Percentiles rank a stretch among this genome's conserved stretches.
Evolutionary conservation across 2,329 filamentous ascomycete species (phyloP).

Genomic region (Pyrenophora graminea): DNA sequence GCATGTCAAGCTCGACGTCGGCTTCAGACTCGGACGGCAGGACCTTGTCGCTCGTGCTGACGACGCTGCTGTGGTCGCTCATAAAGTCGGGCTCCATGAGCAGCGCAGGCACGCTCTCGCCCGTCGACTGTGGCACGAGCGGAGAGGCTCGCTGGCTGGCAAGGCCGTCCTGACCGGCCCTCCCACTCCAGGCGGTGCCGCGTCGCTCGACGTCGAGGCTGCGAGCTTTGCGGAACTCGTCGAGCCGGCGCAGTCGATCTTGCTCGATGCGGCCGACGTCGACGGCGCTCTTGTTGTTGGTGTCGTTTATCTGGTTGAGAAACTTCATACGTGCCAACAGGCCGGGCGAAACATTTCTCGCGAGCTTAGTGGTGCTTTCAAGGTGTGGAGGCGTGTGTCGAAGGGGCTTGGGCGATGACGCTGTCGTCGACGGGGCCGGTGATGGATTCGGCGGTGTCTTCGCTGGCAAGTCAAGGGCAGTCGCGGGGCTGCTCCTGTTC

Average conservation of each 20-base stretch:
- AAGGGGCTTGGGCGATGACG: constrained; percentile 19
- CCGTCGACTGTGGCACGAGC: constrained; percentile 41
- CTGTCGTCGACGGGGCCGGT: constrained; percentile 10
- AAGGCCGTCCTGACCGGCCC: constrained; percentile 9
- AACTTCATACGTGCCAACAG: constrained; percentile 52
- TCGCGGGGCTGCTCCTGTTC: constrained; percentile 26
- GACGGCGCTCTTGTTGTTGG: constrained; percentile 28
- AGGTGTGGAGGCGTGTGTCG: constrained; percentile 20
- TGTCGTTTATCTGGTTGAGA: constrained; percentile 46
- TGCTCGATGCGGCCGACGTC: constrained; percentile 70
- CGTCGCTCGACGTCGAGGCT: constrained; percentile 64
- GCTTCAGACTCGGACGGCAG: constrained; percentile 57
- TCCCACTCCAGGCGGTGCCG: constrained; percentile 73
- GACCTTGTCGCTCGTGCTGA: constrained; percentile 60
- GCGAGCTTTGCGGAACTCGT: constrained; percentile 65
- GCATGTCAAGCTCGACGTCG: constrained; percentile 58
- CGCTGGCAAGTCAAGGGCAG: constrained; percentile 27
- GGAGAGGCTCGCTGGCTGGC: constrained; percentile 13
- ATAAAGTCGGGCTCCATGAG: constrained; percentile 49
- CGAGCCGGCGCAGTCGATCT: constrained; percentile 70
- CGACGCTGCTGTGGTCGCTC: constrained; percentile 54
- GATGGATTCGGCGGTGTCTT: constrained; percentile 19
- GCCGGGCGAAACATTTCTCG: constrained; percentile 49
- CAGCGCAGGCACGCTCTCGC: constrained; percentile 43
- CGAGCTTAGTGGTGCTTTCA: constrained; percentile 40